Percentiles rank a stretch among this genome's conserved stretches.
These are phyloP conservation scores for Beauveria sp. DNA, from an alignment of 2,329 filamentous ascomycete genomes.

Conservation along the genomic window DNA sequence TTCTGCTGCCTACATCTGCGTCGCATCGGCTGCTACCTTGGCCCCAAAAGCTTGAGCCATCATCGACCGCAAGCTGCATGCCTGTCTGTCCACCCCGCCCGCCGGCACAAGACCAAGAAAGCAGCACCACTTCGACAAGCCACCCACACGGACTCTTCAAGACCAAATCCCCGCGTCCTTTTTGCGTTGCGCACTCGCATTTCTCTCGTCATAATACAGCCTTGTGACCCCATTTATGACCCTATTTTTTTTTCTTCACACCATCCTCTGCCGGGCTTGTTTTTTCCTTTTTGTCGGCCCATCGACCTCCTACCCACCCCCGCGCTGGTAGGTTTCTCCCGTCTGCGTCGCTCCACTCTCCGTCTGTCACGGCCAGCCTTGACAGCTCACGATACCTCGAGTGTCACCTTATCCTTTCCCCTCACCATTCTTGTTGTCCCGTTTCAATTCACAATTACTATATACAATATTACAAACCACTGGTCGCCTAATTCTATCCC, in stretches of 20 bases:
- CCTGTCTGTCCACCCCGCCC: neutral
- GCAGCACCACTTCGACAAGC: neutral
- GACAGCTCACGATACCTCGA: slow-evolving; percentile 6
- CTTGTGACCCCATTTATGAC: neutral
- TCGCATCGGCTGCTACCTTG: neutral
- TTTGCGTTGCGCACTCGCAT: neutral
- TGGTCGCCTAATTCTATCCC: neutral
- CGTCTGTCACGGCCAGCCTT: neutral
- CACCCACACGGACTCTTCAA: neutral
- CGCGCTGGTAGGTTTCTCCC: neutral
- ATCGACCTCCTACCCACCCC: neutral
- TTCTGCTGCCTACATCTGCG: neutral
- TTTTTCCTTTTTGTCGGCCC: neutral
- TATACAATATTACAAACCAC: neutral
- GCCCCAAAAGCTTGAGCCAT: neutral
- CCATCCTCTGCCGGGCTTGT: too few relatives aligned
- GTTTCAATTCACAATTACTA: neutral
- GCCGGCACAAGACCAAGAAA: neutral
- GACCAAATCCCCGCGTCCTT: neutral
- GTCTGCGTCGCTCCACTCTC: neutral
- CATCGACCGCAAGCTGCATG: neutral
- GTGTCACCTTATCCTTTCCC: slow-evolving; percentile 3
- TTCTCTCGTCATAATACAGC: neutral
- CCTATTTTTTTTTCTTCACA: neutral
- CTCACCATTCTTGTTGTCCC: neutral